phyloP scores from a whole-genome alignment of 768 basidiomycete genomes.

The Crassisporium funariophilum region DNA sequence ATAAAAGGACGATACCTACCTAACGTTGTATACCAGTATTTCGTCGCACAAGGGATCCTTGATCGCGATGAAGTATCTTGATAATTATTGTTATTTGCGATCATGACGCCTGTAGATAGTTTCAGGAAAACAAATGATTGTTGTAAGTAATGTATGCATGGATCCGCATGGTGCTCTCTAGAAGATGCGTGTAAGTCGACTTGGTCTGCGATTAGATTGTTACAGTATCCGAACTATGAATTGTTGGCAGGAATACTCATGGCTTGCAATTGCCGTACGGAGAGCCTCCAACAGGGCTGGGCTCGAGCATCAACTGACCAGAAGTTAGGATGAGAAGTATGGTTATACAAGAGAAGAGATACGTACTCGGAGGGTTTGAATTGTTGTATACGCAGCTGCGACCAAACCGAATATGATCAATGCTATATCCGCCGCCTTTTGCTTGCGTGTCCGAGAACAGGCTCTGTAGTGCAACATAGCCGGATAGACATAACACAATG shows the following conservation, averaged over 20 bases:
- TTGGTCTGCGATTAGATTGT: too few species aligned
- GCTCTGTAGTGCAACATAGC: constrained; percentile 91
- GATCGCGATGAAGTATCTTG: too few species aligned
- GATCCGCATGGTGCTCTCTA: too few species aligned
- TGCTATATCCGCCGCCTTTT: constrained; percentile 69
- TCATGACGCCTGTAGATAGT: too few species aligned
- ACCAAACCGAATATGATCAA: constrained; percentile 75
- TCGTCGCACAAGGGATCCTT: too few species aligned
- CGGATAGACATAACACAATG: constrained; percentile 92
- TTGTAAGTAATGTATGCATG: too few species aligned
- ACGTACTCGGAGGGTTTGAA: constrained; percentile 72
- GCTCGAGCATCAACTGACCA: constrained; percentile 61
- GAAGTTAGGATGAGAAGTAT: not conserved
- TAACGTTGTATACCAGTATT: too few species aligned
- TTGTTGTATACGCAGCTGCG: constrained; percentile 78
- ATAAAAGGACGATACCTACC: constrained; percentile 2
- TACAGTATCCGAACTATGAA: too few species aligned
- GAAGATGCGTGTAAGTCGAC: too few species aligned
- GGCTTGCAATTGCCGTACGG: constrained; percentile 37
- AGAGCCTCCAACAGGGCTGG: constrained; percentile 36
- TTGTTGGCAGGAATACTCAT: constrained; percentile 1
- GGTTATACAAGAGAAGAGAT: not conserved
- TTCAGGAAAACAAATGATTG: too few species aligned
- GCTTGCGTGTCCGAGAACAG: constrained; percentile 68
- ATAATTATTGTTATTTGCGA: too few species aligned